Conservation (phyloP, 345 rosid genomes). For the Eucalyptus pauciflora region DNA sequence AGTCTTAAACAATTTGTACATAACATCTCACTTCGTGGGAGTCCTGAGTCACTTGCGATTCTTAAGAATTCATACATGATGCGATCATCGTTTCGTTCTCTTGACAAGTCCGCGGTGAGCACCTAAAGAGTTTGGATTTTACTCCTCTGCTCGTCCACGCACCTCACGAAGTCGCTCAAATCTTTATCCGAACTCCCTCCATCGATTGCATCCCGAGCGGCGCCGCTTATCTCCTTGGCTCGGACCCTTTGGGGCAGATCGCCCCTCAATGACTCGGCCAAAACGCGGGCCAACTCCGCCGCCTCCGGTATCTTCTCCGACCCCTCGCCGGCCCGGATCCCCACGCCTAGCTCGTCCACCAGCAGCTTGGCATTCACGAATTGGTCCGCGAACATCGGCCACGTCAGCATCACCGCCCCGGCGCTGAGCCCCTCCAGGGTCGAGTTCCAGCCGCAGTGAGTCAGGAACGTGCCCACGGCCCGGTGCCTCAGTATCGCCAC, state of each 20-base stretch:
- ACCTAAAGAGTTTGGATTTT: too few species aligned
- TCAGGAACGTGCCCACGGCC: slow-evolving; percentile 49
- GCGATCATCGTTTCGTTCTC: too few species aligned
- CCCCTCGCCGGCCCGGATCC: slow-evolving; percentile 32
- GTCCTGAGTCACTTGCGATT: fast-evolving
- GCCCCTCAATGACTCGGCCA: slow-evolving; percentile 6
- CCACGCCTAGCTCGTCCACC: slow-evolving; percentile 47
- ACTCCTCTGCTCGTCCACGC: not conserved
- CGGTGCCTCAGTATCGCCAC: slow-evolving; percentile 29
- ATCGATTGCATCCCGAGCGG: slow-evolving; percentile 21
- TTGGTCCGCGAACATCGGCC: slow-evolving; percentile 78
- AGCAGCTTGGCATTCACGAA: slow-evolving; percentile 33
- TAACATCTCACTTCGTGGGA: too few species aligned
- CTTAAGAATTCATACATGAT: too few species aligned
- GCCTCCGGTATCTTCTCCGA: slow-evolving; percentile 37
- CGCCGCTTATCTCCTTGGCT: slow-evolving; percentile 13
- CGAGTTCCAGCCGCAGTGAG: slow-evolving; percentile 83
- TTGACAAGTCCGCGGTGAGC: too few species aligned
- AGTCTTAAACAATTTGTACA: too few species aligned
- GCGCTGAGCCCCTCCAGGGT: slow-evolving; percentile 40
- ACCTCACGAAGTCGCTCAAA: slow-evolving; percentile 11
- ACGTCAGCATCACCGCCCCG: slow-evolving; percentile 29
- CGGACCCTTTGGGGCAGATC: not conserved
- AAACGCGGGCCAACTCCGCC: slow-evolving; percentile 11
- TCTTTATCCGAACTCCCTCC: slow-evolving; percentile 37